phyloP scores from a whole-genome alignment of 805 yeast species.

The Metschnikowia arizonensis region DNA sequence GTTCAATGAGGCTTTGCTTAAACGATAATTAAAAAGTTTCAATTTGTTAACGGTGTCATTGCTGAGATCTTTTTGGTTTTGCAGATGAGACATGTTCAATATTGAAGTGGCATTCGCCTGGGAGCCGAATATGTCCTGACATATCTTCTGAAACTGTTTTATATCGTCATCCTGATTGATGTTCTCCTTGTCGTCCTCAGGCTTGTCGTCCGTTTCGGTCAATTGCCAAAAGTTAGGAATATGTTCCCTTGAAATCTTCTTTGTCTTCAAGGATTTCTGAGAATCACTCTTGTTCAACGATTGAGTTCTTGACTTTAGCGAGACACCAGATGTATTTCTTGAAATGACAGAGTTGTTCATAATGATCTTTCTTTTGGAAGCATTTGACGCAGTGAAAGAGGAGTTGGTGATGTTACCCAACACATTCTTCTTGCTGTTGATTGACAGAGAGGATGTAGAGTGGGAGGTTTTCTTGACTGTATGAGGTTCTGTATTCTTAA shows the following conservation, averaged over 20 bases:
- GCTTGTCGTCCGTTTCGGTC: slow-evolving; percentile 10
- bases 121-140: slow-evolving; percentile 31
- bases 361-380: slow-evolving; percentile 33
- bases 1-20: slow-evolving; percentile 14
- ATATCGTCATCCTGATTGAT: slow-evolving; percentile 21
- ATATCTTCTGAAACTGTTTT: slow-evolving; percentile 28
- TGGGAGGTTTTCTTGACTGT: slow-evolving; percentile 21
- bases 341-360: slow-evolving; percentile 24
- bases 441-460: slow-evolving; percentile 22
- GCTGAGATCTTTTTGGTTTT: slow-evolving; percentile 7
- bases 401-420: slow-evolving; percentile 35
- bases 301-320: slow-evolving; percentile 11
- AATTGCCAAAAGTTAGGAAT: slow-evolving; percentile 19
- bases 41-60: slow-evolving; percentile 12
- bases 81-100: slow-evolving; percentile 8
- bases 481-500: slow-evolving; percentile 16
- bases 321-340: slow-evolving; percentile 20
- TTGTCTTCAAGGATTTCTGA: slow-evolving; percentile 10
- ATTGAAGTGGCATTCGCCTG: slow-evolving; percentile 11
- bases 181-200: slow-evolving; percentile 17
- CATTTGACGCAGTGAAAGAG: slow-evolving; percentile 36
- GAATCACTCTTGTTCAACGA: slow-evolving; percentile 11
- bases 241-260: slow-evolving; percentile 15
- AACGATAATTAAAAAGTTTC: slow-evolving; percentile 10
- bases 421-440: slow-evolving; percentile 21